Base-by-base conservation (phyloP, 129 eudicot species). In the Artemisia tridentata region DNA sequence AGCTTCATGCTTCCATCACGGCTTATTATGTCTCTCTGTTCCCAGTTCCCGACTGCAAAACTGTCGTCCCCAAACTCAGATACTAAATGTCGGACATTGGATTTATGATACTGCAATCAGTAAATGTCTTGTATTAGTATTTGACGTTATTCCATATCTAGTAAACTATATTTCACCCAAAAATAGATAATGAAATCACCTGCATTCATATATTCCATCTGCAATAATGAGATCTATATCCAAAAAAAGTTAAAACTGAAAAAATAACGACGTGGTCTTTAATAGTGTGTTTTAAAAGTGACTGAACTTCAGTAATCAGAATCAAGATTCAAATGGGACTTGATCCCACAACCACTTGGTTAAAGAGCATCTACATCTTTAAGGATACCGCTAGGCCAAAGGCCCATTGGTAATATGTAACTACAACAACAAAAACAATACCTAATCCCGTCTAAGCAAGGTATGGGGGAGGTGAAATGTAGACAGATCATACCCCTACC, bases 41-140 rank as follows among this genome's bases (percentile, higher is more conserved):
- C 99, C 99, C 99, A 95, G 47, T 86, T 84, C 58, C 97, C 99
- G 14, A 90, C 82, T 1, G 96, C 88, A 78, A 95, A 95, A 78
- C 80, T 84, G 47, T 95, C 97, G 48, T 90, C 99, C 52, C 97
- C 99, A 71, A 95, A 95, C 72, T 95, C 97, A 20, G 97, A 90
- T 17, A 79, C 80, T n/a, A 88, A 77, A n/a, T 72, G 74, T 18
- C 75, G 73, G 61, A 75, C 98, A 55, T 84, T 87, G 15, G 81
- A 74, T 76, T 80, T 92, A 5, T 74, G 86, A 77, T 80, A 65
- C 98, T 92, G 91, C 68, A 75, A 25, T 38, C 61, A 51, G 43
- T 68, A 56, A 58, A 17, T 29, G 54, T 18, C 15, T 45, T 57
- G 14, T 47, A 31, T 75, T 16, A 75, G 68, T 13, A 67, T 45